These are phyloP conservation scores for Populus deltoides DNA, from an alignment of 345 rosid species.

Conservation along the genomic window DNA sequence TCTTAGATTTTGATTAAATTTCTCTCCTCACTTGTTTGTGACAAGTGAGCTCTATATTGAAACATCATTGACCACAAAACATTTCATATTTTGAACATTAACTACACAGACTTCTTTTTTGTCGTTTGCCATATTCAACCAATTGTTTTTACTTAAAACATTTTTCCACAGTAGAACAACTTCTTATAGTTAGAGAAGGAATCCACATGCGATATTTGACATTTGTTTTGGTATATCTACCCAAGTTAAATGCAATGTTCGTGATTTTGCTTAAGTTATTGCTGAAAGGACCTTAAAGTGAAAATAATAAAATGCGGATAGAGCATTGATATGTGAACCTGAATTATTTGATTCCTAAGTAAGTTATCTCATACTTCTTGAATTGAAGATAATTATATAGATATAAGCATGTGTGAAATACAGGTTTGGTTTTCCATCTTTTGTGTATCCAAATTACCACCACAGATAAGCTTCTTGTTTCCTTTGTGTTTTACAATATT, in stretches of 20 bases:
- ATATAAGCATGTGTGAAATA: neutral
- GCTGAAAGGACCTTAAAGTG: too few species aligned
- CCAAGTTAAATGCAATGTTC: neutral
- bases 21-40: neutral
- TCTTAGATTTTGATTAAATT: neutral
- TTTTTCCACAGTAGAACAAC: neutral
- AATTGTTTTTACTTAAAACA: neutral
- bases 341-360: neutral
- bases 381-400: neutral
- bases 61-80: neutral
- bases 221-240: neutral
- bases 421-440: neutral
- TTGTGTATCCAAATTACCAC: neutral
- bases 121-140: neutral
- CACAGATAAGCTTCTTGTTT: neutral
- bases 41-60: neutral
- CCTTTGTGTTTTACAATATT: neutral
- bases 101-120: too few species aligned
- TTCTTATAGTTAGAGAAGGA: constrained; percentile 1
- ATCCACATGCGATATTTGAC: too few species aligned
- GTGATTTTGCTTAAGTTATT: neutral
- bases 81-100: too few species aligned
- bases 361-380: neutral
- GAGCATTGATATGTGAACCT: too few species aligned
- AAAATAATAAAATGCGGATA: too few species aligned